Conservation (phyloP, 2,329 filamentous ascomycete genomes). For the Aspergillus sp. region DNA sequence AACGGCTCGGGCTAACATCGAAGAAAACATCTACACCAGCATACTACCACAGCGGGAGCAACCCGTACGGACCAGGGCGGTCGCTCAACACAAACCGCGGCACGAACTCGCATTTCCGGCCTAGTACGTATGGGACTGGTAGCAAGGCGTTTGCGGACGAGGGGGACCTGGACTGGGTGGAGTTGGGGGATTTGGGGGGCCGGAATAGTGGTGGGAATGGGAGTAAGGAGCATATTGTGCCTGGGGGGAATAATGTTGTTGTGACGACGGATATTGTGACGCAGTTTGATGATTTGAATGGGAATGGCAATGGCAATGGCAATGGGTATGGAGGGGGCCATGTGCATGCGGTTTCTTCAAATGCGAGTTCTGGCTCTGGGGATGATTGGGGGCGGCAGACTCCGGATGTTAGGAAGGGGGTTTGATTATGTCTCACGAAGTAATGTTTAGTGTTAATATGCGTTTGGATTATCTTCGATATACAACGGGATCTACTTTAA, state of each 20-base stretch:
- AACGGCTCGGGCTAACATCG: background rate
- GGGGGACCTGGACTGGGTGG: background rate
- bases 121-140: background rate
- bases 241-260: background rate
- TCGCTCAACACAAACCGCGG: no score
- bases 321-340: background rate
- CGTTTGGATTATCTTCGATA: no score
- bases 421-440: no score
- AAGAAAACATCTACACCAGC: background rate
- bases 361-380: no score
- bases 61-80: no score
- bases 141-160: background rate
- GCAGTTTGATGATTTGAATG: background rate
- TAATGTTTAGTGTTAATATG: no score
- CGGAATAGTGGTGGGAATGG: background rate
- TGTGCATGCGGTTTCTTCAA: background rate
- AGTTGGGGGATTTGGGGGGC: background rate
- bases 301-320: no score
- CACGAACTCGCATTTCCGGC: background rate
- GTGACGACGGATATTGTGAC: constrained; percentile 2
- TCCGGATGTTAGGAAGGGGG: no score
- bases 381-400: no score
- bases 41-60: no score
- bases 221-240: background rate
- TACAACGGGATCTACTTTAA: no score